Percentiles rank a stretch among this genome's conserved stretches.
phyloP scores from a whole-genome alignment of 495 filamentous ascomycete species.

The Aspergillus heteromorphus region DNA sequence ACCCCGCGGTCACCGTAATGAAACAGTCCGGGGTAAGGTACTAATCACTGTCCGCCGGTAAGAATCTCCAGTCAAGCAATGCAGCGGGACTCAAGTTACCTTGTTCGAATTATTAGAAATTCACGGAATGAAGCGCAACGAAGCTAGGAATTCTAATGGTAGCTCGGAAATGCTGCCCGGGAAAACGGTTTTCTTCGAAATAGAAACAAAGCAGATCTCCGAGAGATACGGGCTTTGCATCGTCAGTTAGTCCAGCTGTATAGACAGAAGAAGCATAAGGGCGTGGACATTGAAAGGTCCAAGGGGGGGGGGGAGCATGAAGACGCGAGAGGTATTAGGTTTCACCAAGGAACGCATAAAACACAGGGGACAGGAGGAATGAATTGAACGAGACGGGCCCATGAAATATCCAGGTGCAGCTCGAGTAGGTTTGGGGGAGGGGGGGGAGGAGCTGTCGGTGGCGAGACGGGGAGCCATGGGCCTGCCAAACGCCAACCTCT shows the following conservation, averaged over 20 bases:
- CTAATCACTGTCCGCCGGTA: background rate
- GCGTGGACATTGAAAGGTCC: background rate
- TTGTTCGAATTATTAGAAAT: background rate
- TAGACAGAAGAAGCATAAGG: background rate
- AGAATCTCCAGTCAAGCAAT: background rate
- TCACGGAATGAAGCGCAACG: background rate
- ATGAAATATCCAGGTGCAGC: background rate
- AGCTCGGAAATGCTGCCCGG: background rate
- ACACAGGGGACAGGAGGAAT: background rate
- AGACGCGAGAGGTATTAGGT: background rate
- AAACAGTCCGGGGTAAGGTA: background rate
- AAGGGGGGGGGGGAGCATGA: background rate
- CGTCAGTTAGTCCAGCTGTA: background rate
- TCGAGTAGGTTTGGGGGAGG: background rate
- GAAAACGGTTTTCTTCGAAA: background rate
- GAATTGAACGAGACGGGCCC: background rate
- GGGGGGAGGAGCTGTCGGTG: conserved; percentile 1
- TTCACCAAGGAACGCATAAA: background rate
- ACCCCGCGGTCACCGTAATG: background rate
- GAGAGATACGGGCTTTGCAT: background rate
- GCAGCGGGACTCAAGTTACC: background rate
- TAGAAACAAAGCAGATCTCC: background rate
- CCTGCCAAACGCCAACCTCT: background rate
- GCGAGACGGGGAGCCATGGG: background rate
- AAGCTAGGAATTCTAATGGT: background rate